These are phyloP conservation scores for Penicillium odoratum DNA, from an alignment of 495 filamentous ascomycete species.

Conservation along the genomic window DNA sequence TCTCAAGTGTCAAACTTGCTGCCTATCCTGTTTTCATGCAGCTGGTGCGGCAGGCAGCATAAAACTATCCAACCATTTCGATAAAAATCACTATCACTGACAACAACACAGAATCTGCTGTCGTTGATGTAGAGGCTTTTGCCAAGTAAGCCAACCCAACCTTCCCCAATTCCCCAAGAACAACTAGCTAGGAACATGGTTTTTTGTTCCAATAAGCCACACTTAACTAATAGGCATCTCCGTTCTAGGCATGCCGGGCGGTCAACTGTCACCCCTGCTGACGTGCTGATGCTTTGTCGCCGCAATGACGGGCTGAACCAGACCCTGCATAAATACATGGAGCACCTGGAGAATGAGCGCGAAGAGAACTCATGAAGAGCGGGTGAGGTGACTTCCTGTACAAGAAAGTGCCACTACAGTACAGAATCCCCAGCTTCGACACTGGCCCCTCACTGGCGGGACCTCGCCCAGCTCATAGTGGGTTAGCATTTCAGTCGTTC, in stretches of 20 bases:
- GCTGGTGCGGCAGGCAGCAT: too few species aligned
- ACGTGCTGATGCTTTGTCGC: slow-evolving; percentile 83
- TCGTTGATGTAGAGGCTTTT: slow-evolving; percentile 77
- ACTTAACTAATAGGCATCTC: slow-evolving; percentile 11
- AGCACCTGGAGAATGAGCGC: slow-evolving; percentile 43
- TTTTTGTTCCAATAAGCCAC: slow-evolving; percentile 3
- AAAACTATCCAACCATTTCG: neutral
- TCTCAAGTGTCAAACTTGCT: neutral
- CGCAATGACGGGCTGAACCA: slow-evolving; percentile 80
- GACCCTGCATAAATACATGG: slow-evolving; percentile 68
- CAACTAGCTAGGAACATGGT: neutral
- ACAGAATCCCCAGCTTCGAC: neutral
- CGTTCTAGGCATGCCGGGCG: slow-evolving; percentile 72
- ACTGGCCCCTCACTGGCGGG: slow-evolving; percentile 6
- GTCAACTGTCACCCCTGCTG: slow-evolving; percentile 74
- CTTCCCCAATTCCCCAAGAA: too few species aligned
- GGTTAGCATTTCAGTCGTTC: neutral
- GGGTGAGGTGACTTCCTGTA: neutral
- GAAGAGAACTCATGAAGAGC: slow-evolving; percentile 23
- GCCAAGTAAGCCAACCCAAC: slow-evolving; percentile 53
- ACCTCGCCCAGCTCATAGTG: neutral
- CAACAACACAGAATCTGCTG: slow-evolving; percentile 60
- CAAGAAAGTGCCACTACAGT: neutral
- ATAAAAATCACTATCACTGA: slow-evolving; percentile 8
- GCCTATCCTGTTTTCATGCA: neutral